Evolutionary conservation across 2,329 filamentous ascomycete species (phyloP), one percentile per base, ranked within the genome.

Genomic region (Truncatella angustata): DNA sequence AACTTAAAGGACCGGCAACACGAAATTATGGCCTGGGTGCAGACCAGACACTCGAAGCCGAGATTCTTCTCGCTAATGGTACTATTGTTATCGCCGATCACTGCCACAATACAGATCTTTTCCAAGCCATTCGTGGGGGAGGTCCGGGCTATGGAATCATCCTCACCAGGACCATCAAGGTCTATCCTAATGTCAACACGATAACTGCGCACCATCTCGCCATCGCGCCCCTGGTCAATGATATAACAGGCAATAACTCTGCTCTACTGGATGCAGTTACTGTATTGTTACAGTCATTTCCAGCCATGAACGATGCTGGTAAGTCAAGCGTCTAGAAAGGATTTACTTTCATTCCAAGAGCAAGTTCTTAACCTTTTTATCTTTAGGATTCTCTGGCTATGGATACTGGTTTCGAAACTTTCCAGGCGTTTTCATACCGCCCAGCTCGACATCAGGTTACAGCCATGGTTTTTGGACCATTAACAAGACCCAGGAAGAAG

Each of bases 41-140:
- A 0, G 75, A 78, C 55, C 70, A 77, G 56, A 64, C 73, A 1
- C 68, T 77, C 32, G 71, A 74, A 52, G 65, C 66, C 5, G 60
- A 72, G 28, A 69, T 76, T 3, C 66, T 77, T 35, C 63, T 70
- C 0, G 68, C 72, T 0, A 56, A 67, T 24, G 73, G 73, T 7
- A 49, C 54, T 0, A 51, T 69, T 23, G 62, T 73, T 4, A 69
- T 57, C 0, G 70, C 69, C 4, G 70, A 63, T 32, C 57, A 63
- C 4, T 68, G 63, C 44, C 52, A 69, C 36, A 59, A 73, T 42
- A 26, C 57, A 0, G 66, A 70, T n/a, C 60, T 73, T 2, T 73
- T 70, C 63, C 56, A 67, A 37, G 72, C 73, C 3, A 60, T 76
- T 14, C 60, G 69, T 1, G 73, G 73, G 0, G 73, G 73, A 2